Evolutionary conservation across 345 rosid genomes (phyloP).

Genomic region (Laguncularia racemosa): DNA sequence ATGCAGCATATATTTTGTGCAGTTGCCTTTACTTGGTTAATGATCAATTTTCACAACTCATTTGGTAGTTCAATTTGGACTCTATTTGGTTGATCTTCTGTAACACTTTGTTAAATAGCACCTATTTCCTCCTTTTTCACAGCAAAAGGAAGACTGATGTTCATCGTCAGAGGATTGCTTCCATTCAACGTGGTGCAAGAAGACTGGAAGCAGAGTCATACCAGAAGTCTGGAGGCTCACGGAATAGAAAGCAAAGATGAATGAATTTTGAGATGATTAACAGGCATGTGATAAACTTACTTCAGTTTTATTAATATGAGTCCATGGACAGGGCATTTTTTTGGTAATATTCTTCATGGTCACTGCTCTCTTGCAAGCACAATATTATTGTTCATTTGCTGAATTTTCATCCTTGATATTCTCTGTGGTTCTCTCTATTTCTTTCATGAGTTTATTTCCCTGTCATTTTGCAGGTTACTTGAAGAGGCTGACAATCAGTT

Average conservation of each 20-base stretch:
- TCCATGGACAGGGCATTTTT: too few relatives aligned
- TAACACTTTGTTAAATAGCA: not conserved
- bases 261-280: not conserved
- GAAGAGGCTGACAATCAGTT: too few relatives aligned
- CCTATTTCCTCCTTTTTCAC: slow-evolving; percentile 7
- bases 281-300: slow-evolving; percentile 1
- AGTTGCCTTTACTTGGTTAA: not conserved
- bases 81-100: not conserved
- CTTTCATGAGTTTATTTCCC: too few relatives aligned
- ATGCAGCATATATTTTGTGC: too few relatives aligned
- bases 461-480: too few relatives aligned
- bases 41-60: not conserved
- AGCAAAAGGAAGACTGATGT: slow-evolving; percentile 52
- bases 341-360: too few relatives aligned
- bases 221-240: slow-evolving; percentile 18
- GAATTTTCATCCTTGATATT: too few relatives aligned
- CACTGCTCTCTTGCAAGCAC: too few relatives aligned
- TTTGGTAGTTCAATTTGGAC: not conserved
- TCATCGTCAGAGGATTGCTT: slow-evolving; percentile 46
- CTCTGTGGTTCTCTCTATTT: too few relatives aligned
- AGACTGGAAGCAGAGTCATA: slow-evolving; percentile 47
- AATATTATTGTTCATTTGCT: too few relatives aligned
- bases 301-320: too few relatives aligned
- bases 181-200: slow-evolving; percentile 49
- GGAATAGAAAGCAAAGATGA: slow-evolving; percentile 37